phyloP scores from a whole-genome alignment of 139 green algal genomes.

The Tetratostichococcus sp. region DNA sequence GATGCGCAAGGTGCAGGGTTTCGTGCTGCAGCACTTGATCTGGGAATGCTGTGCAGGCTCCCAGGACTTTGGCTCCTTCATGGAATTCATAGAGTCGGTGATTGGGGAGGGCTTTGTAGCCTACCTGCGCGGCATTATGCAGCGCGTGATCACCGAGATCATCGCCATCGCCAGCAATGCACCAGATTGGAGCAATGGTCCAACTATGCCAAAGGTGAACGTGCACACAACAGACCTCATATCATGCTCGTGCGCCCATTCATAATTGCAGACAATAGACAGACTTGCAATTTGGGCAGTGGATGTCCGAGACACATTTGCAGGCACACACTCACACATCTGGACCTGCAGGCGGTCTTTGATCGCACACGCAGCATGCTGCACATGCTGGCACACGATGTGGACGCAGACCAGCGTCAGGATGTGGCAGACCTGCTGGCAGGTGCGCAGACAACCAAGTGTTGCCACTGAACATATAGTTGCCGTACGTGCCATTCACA shows the following conservation, averaged over 20 bases:
- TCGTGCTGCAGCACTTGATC: too few species aligned
- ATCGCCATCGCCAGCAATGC: constrained; percentile 18
- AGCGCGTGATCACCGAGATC: constrained; percentile 36
- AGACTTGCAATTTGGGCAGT: too few species aligned
- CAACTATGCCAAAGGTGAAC: constrained; percentile 1
- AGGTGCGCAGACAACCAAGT: neutral
- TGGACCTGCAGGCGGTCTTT: neutral
- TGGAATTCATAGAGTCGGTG: constrained; percentile 33
- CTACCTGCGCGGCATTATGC: constrained; percentile 21
- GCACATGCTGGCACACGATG: constrained; percentile 10
- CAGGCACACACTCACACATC: neutral
- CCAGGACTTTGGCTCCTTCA: constrained; percentile 22
- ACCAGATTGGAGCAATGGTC: constrained; percentile 9
- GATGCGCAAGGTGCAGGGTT: too few species aligned
- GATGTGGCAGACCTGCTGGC: constrained; percentile 23
- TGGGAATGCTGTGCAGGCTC: too few species aligned
- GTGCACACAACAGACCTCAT: neutral
- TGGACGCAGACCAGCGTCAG: neutral
- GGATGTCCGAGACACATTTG: too few species aligned
- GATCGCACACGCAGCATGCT: constrained; percentile 5
- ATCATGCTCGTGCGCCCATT: neutral
- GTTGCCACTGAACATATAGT: too few species aligned
- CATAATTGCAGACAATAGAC: neutral
- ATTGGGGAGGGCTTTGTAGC: constrained; percentile 32
- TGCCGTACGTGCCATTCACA: too few species aligned